A percentile compares a stretch with the other conserved stretches of the same genome.
Evolutionary conservation across 305 asterid species (phyloP).

Genomic region (Fraxinus baroniana): DNA sequence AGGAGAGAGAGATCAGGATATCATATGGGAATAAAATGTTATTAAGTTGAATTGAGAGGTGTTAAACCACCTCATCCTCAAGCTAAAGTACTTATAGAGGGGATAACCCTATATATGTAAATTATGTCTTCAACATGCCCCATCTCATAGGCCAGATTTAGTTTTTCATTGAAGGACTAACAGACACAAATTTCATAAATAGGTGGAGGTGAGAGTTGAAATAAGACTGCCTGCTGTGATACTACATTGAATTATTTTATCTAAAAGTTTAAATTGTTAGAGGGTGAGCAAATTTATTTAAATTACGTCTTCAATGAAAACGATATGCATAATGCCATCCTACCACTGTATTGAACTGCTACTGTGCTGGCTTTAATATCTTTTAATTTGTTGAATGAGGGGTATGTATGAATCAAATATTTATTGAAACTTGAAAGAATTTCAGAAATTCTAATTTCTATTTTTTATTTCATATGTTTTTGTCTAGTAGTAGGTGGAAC

Average conservation of each 20-base stretch:
- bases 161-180: background rate
- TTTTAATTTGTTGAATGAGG: background rate
- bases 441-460: conserved; percentile 14
- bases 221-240: background rate
- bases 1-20: too few species aligned
- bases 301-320: background rate
- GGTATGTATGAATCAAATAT: background rate
- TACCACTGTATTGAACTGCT: background rate
- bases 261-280: background rate
- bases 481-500: conserved; percentile 62
- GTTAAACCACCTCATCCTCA: background rate
- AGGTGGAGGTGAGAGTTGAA: background rate
- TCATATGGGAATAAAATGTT: background rate
- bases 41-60: background rate
- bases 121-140: background rate
- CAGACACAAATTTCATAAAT: background rate
- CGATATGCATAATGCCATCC: background rate
- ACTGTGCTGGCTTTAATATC: background rate
- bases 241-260: background rate
- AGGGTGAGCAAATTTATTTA: background rate
- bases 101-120: background rate
- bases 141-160: background rate
- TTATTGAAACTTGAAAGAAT: background rate
- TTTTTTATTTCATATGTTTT: conserved; percentile 11
- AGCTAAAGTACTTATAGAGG: background rate